Evolutionary conservation across 257 asterid species (phyloP), one percentile per base, ranked within the genome.

Genomic region (Fraxinus cuspidata): DNA sequence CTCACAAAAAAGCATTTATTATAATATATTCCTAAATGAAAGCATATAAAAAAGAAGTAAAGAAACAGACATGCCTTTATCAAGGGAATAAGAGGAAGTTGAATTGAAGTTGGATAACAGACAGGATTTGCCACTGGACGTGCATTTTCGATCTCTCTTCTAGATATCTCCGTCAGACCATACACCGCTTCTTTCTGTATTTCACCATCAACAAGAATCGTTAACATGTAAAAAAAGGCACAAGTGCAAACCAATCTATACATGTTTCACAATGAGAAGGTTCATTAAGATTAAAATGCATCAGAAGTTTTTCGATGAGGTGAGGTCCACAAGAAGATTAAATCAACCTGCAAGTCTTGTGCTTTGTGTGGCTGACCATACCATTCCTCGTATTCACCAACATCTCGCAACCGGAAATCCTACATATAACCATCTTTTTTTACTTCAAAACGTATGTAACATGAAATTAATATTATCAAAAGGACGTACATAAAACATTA

Each of bases 121-220:
- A 97, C 99, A 76, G 99, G 99, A 86, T 94, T 94, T 47, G 99
- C 99, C 78, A 94, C 90, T 72, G 92, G 81, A 72, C 92, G 96
- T 21, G 97, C 97, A 84, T 72, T 84, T 83, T 84, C 88, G 53
- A 94, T 92, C 70, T 89, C 87, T 13, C 86, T 38, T 79, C 99
- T 87, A 49, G 84, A 85, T 80, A 92, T 84, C 87, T 94, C 97
- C 1, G 97, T 94, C 88, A 94, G 85, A 82, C 97, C 99, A 83
- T 94, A 92, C 7, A 91, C 91, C 58, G 92, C 97, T 84, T 91
- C 96, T 86, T 91, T 91, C 99, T 92, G 92, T 86, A 84, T 34
- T 77, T 80, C 29, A 72, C 63, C 64, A 70, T 42, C 58, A 65
- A 78, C 53, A 75, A 70, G 42, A 6, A 0, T n/a, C 49, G 16